Percentiles rank a stretch among this genome's conserved stretches.
Evolutionary conservation across 83 land plant genomes (phyloP).

Genomic region (Picea abies): DNA sequence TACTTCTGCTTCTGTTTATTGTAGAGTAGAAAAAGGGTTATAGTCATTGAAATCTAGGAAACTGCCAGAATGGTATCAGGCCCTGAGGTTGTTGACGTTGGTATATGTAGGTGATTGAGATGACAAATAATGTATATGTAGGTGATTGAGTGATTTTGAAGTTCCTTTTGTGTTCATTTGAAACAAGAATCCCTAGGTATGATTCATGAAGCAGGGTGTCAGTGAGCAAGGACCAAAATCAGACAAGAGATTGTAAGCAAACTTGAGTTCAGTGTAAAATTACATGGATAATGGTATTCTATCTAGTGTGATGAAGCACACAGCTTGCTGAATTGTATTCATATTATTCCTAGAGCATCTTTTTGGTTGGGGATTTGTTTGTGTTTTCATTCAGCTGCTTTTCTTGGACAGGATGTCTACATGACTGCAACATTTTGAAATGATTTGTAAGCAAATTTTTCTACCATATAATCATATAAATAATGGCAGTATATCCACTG

Average conservation of each 20-base stretch:
- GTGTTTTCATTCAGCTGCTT: neutral
- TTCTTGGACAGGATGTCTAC: neutral
- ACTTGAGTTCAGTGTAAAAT: constrained; percentile 4
- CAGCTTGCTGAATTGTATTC: neutral
- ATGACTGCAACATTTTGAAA: constrained; percentile 10
- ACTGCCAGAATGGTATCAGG: neutral
- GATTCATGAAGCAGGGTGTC: neutral
- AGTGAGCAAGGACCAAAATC: neutral
- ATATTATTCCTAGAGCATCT: neutral
- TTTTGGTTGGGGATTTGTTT: neutral
- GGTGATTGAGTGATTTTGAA: neutral
- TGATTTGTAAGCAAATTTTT: neutral
- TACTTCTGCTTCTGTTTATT: too few species aligned
- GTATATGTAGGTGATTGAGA: neutral
- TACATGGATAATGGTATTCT: neutral
- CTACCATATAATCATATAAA: neutral
- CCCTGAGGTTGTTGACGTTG: neutral
- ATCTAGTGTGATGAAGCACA: neutral
- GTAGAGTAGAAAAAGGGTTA: too few species aligned
- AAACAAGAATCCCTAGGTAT: neutral
- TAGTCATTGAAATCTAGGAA: neutral
- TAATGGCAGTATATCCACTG: neutral
- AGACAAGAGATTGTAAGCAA: neutral
- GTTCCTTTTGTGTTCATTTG: neutral
- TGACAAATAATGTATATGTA: constrained; percentile 5